phyloP scores from a whole-genome alignment of 208 protist genomes.

The Crithidia bombi region DNA sequence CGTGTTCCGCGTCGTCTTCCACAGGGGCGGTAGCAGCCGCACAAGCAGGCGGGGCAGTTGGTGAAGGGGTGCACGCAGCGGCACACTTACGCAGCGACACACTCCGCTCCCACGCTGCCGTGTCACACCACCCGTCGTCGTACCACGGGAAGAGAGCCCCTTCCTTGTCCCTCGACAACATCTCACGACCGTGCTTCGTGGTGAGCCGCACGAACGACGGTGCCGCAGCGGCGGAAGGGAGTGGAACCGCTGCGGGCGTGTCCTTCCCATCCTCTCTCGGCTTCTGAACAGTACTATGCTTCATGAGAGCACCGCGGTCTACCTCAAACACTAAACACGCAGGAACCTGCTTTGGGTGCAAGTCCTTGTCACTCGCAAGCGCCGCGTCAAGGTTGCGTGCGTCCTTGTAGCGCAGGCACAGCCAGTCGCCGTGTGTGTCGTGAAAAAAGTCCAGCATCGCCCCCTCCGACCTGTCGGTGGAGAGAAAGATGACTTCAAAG shows the following conservation, averaged over 20 bases:
- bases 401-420: slow-evolving; percentile 27
- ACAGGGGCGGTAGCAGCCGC: background rate
- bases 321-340: slow-evolving; percentile 13
- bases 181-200: slow-evolving; percentile 17
- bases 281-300: background rate
- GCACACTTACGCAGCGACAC: background rate
- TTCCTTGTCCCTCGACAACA: slow-evolving; percentile 4
- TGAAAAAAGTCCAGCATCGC: slow-evolving; percentile 57
- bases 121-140: slow-evolving; percentile 14
- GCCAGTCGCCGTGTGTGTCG: slow-evolving; percentile 35
- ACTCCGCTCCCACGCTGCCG: background rate
- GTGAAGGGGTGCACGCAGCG: background rate
- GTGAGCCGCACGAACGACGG: background rate
- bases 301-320: background rate
- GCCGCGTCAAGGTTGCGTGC: slow-evolving; percentile 3
- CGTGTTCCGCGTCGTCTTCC: background rate
- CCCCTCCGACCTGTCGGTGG: slow-evolving; percentile 45
- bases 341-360: slow-evolving; percentile 6
- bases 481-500: slow-evolving; percentile 75
- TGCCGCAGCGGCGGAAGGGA: background rate
- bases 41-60: background rate
- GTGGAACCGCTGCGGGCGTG: background rate
- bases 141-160: slow-evolving; percentile 14
- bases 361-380: background rate
- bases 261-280: background rate